These are phyloP conservation scores for Basipetospora chlamydospora DNA, from an alignment of 2,329 filamentous ascomycete genomes.

Conservation along the genomic window DNA sequence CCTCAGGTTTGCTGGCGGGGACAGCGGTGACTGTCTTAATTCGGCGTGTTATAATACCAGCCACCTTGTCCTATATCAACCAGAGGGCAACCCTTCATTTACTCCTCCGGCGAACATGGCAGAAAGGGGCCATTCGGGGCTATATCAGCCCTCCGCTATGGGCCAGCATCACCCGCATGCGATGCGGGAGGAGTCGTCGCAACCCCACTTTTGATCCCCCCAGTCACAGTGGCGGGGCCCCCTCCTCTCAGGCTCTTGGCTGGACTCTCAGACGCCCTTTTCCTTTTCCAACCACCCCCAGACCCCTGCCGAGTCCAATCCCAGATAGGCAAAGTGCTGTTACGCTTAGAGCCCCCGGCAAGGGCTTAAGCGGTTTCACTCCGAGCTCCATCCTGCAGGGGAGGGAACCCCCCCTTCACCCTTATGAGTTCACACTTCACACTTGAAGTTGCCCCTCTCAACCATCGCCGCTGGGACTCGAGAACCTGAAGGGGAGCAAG, in stretches of 20 bases:
- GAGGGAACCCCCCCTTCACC: too few relatives aligned
- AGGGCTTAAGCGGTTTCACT: conserved; percentile 6
- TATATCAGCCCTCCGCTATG: conserved; percentile 4
- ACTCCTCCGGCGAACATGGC: too few relatives aligned
- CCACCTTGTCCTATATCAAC: background rate
- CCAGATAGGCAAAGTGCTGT: background rate
- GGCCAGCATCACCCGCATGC: conserved; percentile 2
- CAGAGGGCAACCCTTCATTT: too few relatives aligned
- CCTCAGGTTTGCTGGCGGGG: too few relatives aligned
- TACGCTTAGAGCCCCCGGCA: conserved; percentile 3
- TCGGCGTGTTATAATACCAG: background rate
- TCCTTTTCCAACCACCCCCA: conserved; percentile 1
- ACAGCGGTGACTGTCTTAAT: too few relatives aligned
- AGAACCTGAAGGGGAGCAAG: too few relatives aligned
- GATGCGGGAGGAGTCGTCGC: too few relatives aligned
- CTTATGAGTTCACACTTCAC: too few relatives aligned
- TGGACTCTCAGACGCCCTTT: background rate
- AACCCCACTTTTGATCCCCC: too few relatives aligned
- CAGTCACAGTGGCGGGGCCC: too few relatives aligned
- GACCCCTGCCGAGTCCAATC: conserved; percentile 1
- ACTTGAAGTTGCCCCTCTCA: too few relatives aligned
- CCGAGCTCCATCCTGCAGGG: background rate
- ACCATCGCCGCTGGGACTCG: too few relatives aligned
- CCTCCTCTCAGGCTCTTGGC: background rate
- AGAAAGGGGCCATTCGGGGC: background rate